These are phyloP conservation scores for Penicillium angulare DNA, from an alignment of 495 filamentous ascomycete genomes.

Conservation along the genomic window DNA sequence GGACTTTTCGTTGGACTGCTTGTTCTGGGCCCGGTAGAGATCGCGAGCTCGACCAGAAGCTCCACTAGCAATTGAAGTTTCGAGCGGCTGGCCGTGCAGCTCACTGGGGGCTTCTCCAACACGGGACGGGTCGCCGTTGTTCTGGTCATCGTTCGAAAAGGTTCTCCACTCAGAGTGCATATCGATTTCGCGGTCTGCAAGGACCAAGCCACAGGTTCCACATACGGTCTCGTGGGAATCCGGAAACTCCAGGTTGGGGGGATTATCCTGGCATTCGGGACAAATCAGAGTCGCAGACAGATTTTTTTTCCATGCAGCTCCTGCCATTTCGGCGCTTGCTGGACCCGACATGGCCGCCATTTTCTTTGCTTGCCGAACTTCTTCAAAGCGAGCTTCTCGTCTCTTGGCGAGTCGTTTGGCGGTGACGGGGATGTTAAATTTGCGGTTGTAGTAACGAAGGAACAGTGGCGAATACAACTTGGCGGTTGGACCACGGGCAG, in stretches of 20 bases:
- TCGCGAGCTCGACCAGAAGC: slow-evolving; percentile 72
- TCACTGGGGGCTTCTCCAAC: slow-evolving; percentile 89
- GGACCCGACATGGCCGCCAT: slow-evolving; percentile 36
- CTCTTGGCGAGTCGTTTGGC: slow-evolving; percentile 42
- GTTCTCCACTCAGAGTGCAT: slow-evolving; percentile 98
- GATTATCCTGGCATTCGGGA: slow-evolving; percentile 83
- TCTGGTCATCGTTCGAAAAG: slow-evolving; percentile 95
- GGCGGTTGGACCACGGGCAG: slow-evolving; percentile 38
- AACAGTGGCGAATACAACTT: slow-evolving; percentile 68
- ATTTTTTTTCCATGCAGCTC: slow-evolving; percentile 63
- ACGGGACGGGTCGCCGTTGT: slow-evolving; percentile 94
- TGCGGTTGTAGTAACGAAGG: slow-evolving; percentile 48
- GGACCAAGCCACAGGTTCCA: slow-evolving; percentile 84
- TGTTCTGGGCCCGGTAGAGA: slow-evolving; percentile 83
- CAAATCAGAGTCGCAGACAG: slow-evolving; percentile 82
- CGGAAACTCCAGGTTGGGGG: slow-evolving; percentile 93
- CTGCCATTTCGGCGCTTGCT: slow-evolving; percentile 18
- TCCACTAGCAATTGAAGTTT: slow-evolving; percentile 82
- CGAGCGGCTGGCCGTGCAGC: slow-evolving; percentile 85
- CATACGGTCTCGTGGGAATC: slow-evolving; percentile 91
- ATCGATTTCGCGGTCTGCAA: slow-evolving; percentile 88
- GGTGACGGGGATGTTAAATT: slow-evolving; percentile 44
- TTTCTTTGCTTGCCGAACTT: slow-evolving; percentile 25
- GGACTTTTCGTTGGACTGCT: slow-evolving; percentile 79
- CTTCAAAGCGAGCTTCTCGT: slow-evolving; percentile 22